Conservation (phyloP, 371 early-diverging fungal species). For the Mucor saturninus region DNA sequence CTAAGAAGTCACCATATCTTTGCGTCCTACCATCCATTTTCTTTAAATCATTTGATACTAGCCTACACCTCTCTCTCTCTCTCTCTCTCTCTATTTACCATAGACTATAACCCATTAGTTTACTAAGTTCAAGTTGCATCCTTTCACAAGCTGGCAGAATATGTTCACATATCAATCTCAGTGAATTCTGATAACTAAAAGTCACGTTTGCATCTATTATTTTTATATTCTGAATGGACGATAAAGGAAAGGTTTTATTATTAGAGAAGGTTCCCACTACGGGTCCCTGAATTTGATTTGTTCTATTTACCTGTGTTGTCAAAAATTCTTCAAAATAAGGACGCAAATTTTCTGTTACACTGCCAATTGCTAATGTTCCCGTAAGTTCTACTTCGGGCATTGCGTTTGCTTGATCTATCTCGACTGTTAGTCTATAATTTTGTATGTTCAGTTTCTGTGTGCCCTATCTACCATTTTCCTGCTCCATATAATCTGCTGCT, state of each 20-base stretch:
- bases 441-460: not conserved
- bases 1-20: constrained; percentile 26
- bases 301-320: constrained; percentile 21
- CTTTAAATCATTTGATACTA: not conserved
- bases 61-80: not conserved
- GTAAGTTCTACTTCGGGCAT: constrained; percentile 34
- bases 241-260: constrained; percentile 2
- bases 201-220: constrained; percentile 18
- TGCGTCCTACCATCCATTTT: constrained; percentile 15
- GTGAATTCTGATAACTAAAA: constrained; percentile 15
- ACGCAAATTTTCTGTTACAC: constrained; percentile 11
- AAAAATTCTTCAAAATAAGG: constrained; percentile 21
- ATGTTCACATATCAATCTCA: constrained; percentile 17
- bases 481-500: constrained; percentile 11
- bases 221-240: constrained; percentile 10
- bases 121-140: constrained; percentile 22
- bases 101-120: constrained; percentile 24
- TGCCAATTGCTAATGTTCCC: constrained; percentile 25
- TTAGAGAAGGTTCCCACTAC: not conserved
- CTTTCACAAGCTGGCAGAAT: constrained; percentile 26
- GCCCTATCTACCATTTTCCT: constrained; percentile 15
- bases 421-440: too few species aligned
- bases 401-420: constrained; percentile 9
- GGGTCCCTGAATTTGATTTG: not conserved
- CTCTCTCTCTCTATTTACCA: constrained; percentile 13